Percentiles rank a stretch among this genome's conserved stretches.
phyloP scores from a whole-genome alignment of 495 filamentous ascomycete genomes.

The Aspergillus egyptiacus region DNA sequence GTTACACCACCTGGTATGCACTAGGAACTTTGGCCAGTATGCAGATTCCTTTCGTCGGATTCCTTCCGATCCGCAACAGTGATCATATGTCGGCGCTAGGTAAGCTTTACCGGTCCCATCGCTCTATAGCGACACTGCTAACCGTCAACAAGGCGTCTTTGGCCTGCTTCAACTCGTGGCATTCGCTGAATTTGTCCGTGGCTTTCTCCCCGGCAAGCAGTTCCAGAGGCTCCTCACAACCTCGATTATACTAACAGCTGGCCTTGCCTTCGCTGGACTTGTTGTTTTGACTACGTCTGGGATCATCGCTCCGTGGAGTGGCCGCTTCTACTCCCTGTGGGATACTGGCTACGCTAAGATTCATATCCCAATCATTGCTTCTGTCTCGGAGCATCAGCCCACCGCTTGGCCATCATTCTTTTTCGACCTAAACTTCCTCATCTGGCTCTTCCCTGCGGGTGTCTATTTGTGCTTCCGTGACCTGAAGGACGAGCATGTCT shows the following conservation, averaged over 20 bases:
- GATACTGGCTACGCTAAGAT: slow-evolving; percentile 99
- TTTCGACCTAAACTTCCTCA: slow-evolving; percentile 96
- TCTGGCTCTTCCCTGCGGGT: slow-evolving; percentile 98
- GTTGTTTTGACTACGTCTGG: slow-evolving; percentile 80
- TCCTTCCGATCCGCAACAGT: slow-evolving; percentile 90
- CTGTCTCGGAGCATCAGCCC: slow-evolving; percentile 98
- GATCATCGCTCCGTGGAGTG: slow-evolving; percentile 94
- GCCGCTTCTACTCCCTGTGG: slow-evolving; percentile 99
- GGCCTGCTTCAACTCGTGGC: slow-evolving; percentile 91
- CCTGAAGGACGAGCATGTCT: slow-evolving; percentile 94
- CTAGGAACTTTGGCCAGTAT: slow-evolving; percentile 95
- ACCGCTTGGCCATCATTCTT: slow-evolving; percentile 99
- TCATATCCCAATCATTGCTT: slow-evolving; percentile 99
- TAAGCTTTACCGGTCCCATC: slow-evolving; percentile 33
- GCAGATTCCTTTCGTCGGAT: slow-evolving; percentile 99
- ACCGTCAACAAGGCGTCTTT: slow-evolving; percentile 66
- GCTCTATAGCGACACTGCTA: slow-evolving; percentile 4
- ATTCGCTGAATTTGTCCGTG: slow-evolving; percentile 85
- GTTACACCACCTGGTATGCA: slow-evolving; percentile 97
- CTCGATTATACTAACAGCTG: slow-evolving; percentile 70
- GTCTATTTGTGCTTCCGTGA: slow-evolving; percentile 97
- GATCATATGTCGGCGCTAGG: slow-evolving; percentile 98
- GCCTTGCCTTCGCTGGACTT: slow-evolving; percentile 65
- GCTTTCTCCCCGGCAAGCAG: slow-evolving; percentile 82
- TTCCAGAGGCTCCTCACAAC: slow-evolving; percentile 81